Evolutionary conservation across 176 grass and related monocot species (phyloP).

Genomic region (Ensete ventricosum): DNA sequence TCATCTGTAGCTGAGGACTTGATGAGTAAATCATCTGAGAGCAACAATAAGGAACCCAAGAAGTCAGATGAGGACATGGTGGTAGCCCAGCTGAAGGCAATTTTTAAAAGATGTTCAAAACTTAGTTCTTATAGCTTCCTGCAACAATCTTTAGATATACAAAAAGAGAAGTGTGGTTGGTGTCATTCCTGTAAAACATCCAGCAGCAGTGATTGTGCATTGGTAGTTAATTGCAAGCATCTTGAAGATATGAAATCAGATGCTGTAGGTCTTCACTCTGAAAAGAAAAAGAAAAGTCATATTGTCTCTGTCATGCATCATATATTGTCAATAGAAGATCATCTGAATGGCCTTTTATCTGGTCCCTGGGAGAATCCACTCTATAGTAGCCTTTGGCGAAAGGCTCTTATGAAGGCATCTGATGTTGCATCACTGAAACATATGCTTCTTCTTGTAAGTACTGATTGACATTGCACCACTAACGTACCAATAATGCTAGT

Average conservation of each 20-base stretch:
- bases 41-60: constrained; percentile 52
- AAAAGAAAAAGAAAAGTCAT: constrained; percentile 57
- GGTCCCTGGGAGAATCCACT: constrained; percentile 91
- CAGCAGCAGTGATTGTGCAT: constrained; percentile 59
- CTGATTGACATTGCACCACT: neutral
- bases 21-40: constrained; percentile 44
- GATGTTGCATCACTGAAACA: constrained; percentile 54
- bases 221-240: constrained; percentile 41
- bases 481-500: neutral
- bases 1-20: constrained; percentile 67
- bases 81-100: constrained; percentile 48
- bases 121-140: constrained; percentile 51
- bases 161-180: constrained; percentile 98
- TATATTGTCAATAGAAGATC: constrained; percentile 74
- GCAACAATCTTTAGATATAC: constrained; percentile 50
- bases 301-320: constrained; percentile 43
- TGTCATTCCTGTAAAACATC: constrained; percentile 69
- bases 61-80: constrained; percentile 45
- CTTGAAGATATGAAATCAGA: constrained; percentile 25
- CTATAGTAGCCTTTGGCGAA: constrained; percentile 61
- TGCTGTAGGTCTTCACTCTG: constrained; percentile 26
- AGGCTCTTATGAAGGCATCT: constrained; percentile 56
- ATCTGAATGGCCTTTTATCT: constrained; percentile 60
- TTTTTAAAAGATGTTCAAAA: constrained; percentile 62
- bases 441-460: constrained; percentile 67